Conservation (phyloP, 305 asterid genomes). For the Solanum hybrid region DNA sequence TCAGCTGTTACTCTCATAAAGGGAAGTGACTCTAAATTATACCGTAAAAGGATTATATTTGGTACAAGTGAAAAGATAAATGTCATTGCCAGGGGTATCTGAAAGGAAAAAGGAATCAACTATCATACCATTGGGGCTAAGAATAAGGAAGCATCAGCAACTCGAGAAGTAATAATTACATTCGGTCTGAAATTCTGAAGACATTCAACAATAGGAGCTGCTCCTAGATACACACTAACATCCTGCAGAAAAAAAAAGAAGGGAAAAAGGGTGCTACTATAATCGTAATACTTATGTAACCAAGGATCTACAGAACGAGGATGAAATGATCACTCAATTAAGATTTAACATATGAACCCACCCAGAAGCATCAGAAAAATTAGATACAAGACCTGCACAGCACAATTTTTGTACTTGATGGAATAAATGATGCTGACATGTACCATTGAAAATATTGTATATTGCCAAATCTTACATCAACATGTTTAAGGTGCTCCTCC, state of each 20-base stretch:
- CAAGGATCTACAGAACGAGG: not conserved
- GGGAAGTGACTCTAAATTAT: not conserved
- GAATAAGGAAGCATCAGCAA: slow-evolving; percentile 95
- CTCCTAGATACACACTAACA: slow-evolving; percentile 83
- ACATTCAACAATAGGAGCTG: slow-evolving; percentile 90
- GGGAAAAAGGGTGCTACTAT: not conserved
- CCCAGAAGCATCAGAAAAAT: not conserved
- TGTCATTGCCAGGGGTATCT: not conserved
- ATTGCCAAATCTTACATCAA: slow-evolving; percentile 63
- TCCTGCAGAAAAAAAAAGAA: slow-evolving; percentile 42
- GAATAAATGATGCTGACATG: not conserved
- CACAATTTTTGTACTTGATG: not conserved
- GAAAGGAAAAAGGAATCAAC: slow-evolving; percentile 7
- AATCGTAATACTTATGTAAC: not conserved
- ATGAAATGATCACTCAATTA: not conserved
- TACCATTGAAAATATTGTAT: slow-evolving; percentile 16
- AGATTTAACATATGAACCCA: not conserved
- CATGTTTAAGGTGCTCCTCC: slow-evolving; percentile 37
- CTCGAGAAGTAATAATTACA: slow-evolving; percentile 85
- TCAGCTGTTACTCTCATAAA: not conserved
- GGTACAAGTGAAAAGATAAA: not conserved
- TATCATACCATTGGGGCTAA: slow-evolving; percentile 80
- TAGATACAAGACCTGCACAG: not conserved
- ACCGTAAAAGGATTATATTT: not conserved
- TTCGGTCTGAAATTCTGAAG: slow-evolving; percentile 64